A percentile compares a stretch with the other conserved stretches of the same genome.
Conservation (phyloP, 225 moss, liverwort and hornwort species). For the Marchantia paleacea region DNA sequence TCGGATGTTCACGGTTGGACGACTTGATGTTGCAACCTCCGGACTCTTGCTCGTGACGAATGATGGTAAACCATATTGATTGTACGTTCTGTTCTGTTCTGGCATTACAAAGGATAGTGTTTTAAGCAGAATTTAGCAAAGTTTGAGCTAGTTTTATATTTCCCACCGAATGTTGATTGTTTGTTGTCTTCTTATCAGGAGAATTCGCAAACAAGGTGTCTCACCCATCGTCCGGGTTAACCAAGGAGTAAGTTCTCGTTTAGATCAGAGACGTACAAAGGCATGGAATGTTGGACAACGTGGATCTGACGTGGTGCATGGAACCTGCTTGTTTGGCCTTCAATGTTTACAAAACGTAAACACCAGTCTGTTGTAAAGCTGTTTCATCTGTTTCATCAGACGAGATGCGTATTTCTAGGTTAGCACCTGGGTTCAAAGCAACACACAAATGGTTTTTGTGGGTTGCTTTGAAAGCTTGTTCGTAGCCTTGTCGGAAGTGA, state of each 20-base stretch:
- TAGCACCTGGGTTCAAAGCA: no score
- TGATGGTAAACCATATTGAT: constrained; percentile 54
- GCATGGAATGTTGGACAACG: background rate
- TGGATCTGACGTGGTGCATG: background rate
- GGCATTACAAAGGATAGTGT: no score
- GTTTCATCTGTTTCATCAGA: background rate
- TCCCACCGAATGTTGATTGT: background rate
- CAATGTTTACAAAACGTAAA: background rate
- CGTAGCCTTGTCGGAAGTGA: background rate
- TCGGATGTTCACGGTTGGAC: constrained; percentile 90
- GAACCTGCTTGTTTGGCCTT: no score
- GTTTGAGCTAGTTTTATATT: background rate
- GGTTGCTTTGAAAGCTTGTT: background rate
- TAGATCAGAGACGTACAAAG: background rate
- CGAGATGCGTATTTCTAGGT: background rate
- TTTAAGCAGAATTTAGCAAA: background rate
- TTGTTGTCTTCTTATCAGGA: constrained; percentile 45
- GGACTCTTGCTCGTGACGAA: constrained; percentile 89
- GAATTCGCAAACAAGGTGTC: constrained; percentile 93
- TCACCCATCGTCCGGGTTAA: constrained; percentile 93
- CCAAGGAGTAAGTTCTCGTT: constrained; percentile 71
- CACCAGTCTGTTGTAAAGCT: background rate
- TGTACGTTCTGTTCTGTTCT: background rate
- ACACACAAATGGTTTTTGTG: no score
- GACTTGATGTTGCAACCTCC: constrained; percentile 95